phyloP scores from a whole-genome alignment of 1,284 basidiomycete species.

The Ceratobasidium theobromae region DNA sequence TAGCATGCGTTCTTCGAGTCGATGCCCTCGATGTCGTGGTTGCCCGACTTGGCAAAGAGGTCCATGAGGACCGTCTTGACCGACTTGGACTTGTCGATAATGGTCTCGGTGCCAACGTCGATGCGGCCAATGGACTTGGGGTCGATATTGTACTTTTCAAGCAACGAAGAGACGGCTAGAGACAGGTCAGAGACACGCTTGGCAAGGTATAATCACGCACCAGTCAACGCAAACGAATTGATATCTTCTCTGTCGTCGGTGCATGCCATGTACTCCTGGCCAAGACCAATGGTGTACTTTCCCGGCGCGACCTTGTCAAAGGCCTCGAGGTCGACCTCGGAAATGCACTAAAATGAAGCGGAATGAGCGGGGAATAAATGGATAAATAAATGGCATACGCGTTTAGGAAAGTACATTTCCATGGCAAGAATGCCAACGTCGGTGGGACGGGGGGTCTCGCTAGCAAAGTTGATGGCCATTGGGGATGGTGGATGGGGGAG shows the following conservation, averaged over 20 bases:
- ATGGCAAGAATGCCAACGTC: conserved; percentile 91
- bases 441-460: conserved; percentile 61
- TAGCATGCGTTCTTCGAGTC: conserved; percentile 99
- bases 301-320: conserved; percentile 96
- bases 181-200: background rate
- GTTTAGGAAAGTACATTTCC: conserved; percentile 92
- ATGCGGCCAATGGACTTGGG: conserved; percentile 95
- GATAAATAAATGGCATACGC: conserved; percentile 57
- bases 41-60: conserved; percentile 88
- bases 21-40: conserved; percentile 97
- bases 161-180: conserved; percentile 88
- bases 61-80: conserved; percentile 99
- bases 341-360: conserved; percentile 76
- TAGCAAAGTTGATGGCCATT: conserved; percentile 18
- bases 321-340: conserved; percentile 91
- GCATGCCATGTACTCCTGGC: conserved; percentile 98
- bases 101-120: conserved; percentile 98
- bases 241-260: conserved; percentile 98
- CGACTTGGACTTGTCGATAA: conserved; percentile 99
- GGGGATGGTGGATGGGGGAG: background rate
- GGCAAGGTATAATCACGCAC: conserved; percentile 51
- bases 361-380: conserved; percentile 31
- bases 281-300: conserved; percentile 99
- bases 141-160: conserved; percentile 95
- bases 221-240: conserved; percentile 95